Evolutionary conservation across 208 protist species (phyloP), one percentile per base, ranked within the genome.

Genomic region (Eutreptiella sp.): DNA sequence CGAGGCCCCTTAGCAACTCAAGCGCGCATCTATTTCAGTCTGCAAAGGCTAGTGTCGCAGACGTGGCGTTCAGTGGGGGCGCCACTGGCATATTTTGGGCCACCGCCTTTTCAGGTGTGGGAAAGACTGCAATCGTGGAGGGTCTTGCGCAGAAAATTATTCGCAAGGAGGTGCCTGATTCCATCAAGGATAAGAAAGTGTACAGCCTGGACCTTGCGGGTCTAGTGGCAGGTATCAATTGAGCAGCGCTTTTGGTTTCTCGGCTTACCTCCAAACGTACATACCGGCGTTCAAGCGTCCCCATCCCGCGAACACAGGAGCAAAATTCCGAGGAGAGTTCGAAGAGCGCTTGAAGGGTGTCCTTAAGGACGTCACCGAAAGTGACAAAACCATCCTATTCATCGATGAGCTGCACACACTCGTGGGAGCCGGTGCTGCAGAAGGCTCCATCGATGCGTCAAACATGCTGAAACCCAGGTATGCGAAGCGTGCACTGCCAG

Each of bases 391-490:
- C 46, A 98, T 99, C 43, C 77, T 99, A 26, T 99, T 99, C 75
- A 98, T 99, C 75, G 97, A 99, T 68, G 97, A 99, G 77, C 87
- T 99, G 48, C 97, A 99, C 80, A 90, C 83, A 3, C 70, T 99
- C 2, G 75, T 99, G 9, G 97, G 97, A 31, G 94, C 94, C 9
- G 96, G 93, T 35, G 77, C 77, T 11, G n/a, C n/a, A n/a, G 90
- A 94, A 43, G 88, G 90, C 11, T 73, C 89, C n/a, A 96, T 98
- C 89, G 94, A 98, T 66, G 94, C 94, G 27, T 88, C 92, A 0
- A 99, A 99, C 65, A 42, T 99, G 19, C 76, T 99, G 33, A 99
- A 99, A 76, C 97, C 97, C 11, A 88, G 90, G 42, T 84, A 99
- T 14, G n/a, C n/a, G n/a, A n/a, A n/a, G n/a, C n/a, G n/a, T n/a